A percentile compares a stretch with the other conserved stretches of the same genome.
Evolutionary conservation across 1,284 basidiomycete genomes (phyloP).

Genomic region (Fistulinella cinereoalba): DNA sequence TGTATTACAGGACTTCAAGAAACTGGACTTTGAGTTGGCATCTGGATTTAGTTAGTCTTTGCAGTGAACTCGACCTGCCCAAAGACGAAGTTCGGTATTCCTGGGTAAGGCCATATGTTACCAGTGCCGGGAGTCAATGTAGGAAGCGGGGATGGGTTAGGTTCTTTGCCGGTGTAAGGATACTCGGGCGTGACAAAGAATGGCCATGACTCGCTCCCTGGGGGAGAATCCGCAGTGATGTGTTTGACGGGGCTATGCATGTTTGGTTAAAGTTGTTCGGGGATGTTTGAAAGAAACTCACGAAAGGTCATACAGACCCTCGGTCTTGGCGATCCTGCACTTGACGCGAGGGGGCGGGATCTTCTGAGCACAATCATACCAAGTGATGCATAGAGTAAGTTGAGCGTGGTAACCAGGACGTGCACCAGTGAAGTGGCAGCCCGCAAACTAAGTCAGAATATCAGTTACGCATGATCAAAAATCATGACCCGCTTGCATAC

Average conservation of each 20-base stretch:
- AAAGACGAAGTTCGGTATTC: neutral
- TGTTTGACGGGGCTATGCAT: constrained; percentile 5
- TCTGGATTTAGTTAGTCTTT: neutral
- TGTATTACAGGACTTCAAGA: no score
- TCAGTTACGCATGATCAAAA: neutral
- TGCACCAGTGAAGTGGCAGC: constrained; percentile 14
- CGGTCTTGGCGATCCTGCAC: constrained; percentile 2
- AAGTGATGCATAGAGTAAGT: constrained; percentile 14
- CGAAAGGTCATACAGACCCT: neutral
- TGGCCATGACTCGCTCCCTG: constrained; percentile 5
- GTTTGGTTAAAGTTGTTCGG: neutral
- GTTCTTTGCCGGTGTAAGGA: constrained; percentile 7
- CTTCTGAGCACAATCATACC: constrained; percentile 2
- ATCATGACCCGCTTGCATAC: neutral
- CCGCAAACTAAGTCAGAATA: neutral
- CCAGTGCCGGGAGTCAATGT: neutral
- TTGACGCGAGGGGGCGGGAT: constrained; percentile 8
- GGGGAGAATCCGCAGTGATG: neutral
- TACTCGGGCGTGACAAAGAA: constrained; percentile 6
- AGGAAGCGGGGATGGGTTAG: constrained; percentile 11
- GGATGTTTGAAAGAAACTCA: neutral
- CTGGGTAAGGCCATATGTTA: constrained; percentile 7
- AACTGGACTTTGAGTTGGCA: no score
- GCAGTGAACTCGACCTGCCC: constrained; percentile 7
- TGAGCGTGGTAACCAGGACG: neutral